Conservation (phyloP, 805 yeast species). For the Metschnikowia picachoensis region DNA sequence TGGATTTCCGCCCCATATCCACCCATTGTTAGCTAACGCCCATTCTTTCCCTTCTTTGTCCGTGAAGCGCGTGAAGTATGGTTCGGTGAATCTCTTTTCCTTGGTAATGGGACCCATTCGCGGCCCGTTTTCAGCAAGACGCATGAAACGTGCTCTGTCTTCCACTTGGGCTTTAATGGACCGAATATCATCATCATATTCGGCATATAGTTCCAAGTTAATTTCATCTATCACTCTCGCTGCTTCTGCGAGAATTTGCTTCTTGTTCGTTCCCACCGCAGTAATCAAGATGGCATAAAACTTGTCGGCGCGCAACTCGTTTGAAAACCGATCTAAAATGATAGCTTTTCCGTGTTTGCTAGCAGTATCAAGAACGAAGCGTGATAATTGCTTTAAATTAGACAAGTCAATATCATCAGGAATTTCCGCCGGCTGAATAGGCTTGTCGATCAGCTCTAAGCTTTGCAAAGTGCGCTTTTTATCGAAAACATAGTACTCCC, state of each 20-base stretch:
- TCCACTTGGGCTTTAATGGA: constrained; percentile 65
- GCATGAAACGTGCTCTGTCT: constrained; percentile 70
- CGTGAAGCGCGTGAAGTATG: constrained; percentile 76
- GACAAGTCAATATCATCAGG: constrained; percentile 39
- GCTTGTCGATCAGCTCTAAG: constrained; percentile 37
- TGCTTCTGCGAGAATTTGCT: constrained; percentile 34
- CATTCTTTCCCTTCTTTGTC: constrained; percentile 52
- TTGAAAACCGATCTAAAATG: constrained; percentile 48
- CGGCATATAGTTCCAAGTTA: constrained; percentile 65
- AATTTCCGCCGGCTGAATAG: constrained; percentile 33
- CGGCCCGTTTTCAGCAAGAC: constrained; percentile 83
- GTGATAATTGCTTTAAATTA: constrained; percentile 43
- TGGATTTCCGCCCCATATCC: constrained; percentile 98
- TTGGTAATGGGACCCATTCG: constrained; percentile 58
- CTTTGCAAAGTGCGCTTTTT: constrained; percentile 39
- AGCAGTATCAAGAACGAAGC: constrained; percentile 42
- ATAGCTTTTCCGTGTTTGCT: constrained; percentile 42
- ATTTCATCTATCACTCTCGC: constrained; percentile 65
- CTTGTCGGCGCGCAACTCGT: constrained; percentile 46
- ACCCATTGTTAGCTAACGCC: constrained; percentile 90
- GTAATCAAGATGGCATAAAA: constrained; percentile 50
- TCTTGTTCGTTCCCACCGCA: constrained; percentile 18
- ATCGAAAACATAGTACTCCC: constrained; percentile 86
- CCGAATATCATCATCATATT: constrained; percentile 69
- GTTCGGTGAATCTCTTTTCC: constrained; percentile 66